Evolutionary conservation across 306 rosid genomes (phyloP).

Genomic region (Vigna nakashimae): DNA sequence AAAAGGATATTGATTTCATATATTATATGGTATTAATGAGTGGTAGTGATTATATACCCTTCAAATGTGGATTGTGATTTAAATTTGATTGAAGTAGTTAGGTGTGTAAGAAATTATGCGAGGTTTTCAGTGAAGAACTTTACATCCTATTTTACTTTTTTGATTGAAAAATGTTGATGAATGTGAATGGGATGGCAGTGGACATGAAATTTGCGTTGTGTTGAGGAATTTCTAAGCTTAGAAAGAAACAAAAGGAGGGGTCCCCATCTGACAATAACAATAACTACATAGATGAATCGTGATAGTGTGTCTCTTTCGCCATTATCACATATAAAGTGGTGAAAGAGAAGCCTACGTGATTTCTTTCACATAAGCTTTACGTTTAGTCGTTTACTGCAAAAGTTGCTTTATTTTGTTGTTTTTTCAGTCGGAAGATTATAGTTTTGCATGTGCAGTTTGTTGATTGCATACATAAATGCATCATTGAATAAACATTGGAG

Average conservation of each 20-base stretch:
- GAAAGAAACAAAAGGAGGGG: constrained; percentile 4
- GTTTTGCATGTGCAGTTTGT: background rate
- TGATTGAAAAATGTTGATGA: constrained; percentile 31
- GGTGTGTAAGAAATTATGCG: constrained; percentile 25
- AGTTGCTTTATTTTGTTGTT: background rate
- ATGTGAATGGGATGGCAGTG: constrained; percentile 41
- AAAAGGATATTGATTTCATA: background rate
- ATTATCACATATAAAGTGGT: background rate
- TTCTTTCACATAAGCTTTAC: constrained; percentile 25
- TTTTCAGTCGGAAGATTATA: background rate
- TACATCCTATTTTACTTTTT: background rate
- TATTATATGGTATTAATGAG: background rate
- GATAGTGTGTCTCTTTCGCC: constrained; percentile 32
- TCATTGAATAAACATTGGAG: background rate
- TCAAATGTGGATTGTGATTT: constrained; percentile 12
- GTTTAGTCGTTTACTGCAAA: background rate
- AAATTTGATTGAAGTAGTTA: constrained; percentile 21
- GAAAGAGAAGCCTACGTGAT: constrained; percentile 14
- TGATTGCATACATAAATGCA: background rate
- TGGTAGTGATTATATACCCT: constrained; percentile 20
- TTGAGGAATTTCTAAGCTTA: constrained; percentile 29
- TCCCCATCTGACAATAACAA: constrained; percentile 38
- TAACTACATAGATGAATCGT: constrained; percentile 8
- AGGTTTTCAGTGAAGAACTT: background rate
- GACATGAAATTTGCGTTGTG: constrained; percentile 53